A percentile compares a stretch with the other conserved stretches of the same genome.
Conservation (phyloP, 2,329 filamentous ascomycete genomes). For the Verticillium nonalfalfae region DNA sequence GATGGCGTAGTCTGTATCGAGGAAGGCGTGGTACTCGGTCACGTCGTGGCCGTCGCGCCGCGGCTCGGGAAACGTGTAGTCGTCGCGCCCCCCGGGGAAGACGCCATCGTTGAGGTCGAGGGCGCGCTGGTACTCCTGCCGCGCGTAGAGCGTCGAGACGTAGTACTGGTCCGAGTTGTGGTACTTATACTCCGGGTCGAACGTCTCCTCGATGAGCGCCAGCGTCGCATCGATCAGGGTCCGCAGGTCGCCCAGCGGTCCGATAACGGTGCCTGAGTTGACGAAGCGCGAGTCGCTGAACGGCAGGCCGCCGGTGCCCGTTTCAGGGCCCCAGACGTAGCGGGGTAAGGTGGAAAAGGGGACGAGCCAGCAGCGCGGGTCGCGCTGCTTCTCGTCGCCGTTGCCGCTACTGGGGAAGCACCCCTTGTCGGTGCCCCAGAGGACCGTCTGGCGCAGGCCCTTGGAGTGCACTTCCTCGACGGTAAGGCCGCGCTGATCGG, state of each 20-base stretch:
- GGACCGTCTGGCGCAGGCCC: slow-evolving; percentile 13
- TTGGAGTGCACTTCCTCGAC: slow-evolving; percentile 10
- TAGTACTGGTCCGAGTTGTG: slow-evolving; percentile 15
- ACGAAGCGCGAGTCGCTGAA: slow-evolving; percentile 11
- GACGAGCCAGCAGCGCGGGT: slow-evolving; percentile 13
- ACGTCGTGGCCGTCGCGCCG: not conserved
- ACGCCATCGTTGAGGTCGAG: slow-evolving; percentile 8
- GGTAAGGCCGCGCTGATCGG: slow-evolving; percentile 12
- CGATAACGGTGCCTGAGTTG: slow-evolving; percentile 17
- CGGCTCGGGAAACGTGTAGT: not conserved
- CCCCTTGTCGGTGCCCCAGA: slow-evolving; percentile 15
- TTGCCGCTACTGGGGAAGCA: slow-evolving; percentile 9
- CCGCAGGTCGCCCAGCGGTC: slow-evolving; percentile 13
- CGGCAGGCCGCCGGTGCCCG: slow-evolving; percentile 6
- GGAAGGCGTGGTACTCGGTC: not conserved
- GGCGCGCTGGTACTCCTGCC: slow-evolving; percentile 15
- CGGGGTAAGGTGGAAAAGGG: slow-evolving; percentile 11
- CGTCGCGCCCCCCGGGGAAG: not conserved
- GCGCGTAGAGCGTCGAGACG: slow-evolving; percentile 13
- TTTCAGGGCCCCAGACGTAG: slow-evolving; percentile 12
- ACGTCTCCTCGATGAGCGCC: slow-evolving; percentile 4
- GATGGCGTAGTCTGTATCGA: not conserved
- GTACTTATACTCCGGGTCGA: slow-evolving; percentile 6
- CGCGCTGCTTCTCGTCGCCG: slow-evolving; percentile 1
- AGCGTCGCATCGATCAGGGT: slow-evolving; percentile 13